Percentiles rank a stretch among this genome's conserved stretches.
Conservation (phyloP, 202 grass and related monocot species). For the Panicum virgatum region DNA sequence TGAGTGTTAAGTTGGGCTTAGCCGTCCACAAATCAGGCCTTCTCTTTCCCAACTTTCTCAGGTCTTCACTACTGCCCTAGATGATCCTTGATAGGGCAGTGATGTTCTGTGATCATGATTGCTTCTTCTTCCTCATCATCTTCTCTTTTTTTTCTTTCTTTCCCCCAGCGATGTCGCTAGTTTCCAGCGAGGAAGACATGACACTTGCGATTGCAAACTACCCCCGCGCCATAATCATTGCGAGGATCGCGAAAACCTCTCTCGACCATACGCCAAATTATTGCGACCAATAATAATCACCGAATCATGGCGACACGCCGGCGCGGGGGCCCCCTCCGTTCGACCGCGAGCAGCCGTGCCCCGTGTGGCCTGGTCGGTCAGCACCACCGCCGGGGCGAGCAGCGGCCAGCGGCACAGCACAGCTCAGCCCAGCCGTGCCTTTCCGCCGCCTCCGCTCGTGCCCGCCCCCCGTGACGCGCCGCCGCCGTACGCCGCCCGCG, state of each 20-base stretch:
- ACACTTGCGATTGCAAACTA: background rate
- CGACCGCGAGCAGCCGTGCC: background rate
- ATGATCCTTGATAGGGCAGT: no score
- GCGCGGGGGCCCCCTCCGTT: background rate
- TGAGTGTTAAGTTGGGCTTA: background rate
- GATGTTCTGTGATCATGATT: background rate
- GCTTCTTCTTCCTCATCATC: background rate
- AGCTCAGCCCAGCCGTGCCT: background rate
- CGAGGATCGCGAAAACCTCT: background rate
- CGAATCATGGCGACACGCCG: conserved; percentile 13
- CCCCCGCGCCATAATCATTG: background rate
- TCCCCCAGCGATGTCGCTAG: background rate
- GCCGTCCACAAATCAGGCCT: background rate
- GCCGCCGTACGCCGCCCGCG: background rate
- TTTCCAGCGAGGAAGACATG: conserved; percentile 22
- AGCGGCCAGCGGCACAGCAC: no score
- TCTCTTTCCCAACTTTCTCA: no score
- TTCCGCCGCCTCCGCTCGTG: background rate
- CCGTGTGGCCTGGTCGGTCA: background rate
- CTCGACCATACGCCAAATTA: background rate
- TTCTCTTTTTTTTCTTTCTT: background rate
- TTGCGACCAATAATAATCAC: conserved; percentile 14
- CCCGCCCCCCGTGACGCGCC: background rate
- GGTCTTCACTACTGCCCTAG: no score
- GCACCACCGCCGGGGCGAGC: background rate